Base-by-base conservation (phyloP, 768 basidiomycete species). In the Strobilomyces confusus region DNA sequence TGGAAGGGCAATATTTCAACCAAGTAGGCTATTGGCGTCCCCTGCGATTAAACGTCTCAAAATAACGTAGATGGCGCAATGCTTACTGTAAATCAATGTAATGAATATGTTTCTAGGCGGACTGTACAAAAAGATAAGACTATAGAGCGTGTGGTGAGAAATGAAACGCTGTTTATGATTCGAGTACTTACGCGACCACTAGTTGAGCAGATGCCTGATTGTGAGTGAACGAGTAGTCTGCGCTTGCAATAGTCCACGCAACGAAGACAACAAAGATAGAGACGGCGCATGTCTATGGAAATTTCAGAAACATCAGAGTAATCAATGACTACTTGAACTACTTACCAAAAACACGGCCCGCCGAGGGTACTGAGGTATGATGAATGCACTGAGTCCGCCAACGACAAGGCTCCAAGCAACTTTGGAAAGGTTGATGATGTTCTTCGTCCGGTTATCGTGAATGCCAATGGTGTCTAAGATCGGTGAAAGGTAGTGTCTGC, bases 161-260 rank as follows among this genome's bases (percentile, higher is more conserved):
- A 9, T 2, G 15, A 32, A 25, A 32, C 6, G 36, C 2, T 9
- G n/a, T 54, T 32, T 42, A 5, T 38, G 17, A 38, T 13, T 14
- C 20, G 5, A 25, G 42, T 7, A 40, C 59, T 37, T 19, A 63
- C 59, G 12, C 36, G 13, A 64, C 33, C 6, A 54, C 62, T 9
- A 44, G 32, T 23, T 40, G 44, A 20, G 58, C 41, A 30, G 56
- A 53, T 6, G 47, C 9, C 19, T 40, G 1, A 38, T 49, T 55
- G 14, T 46, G 51, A 29, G 56, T 64, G 4, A 22, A 7, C 5
- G 52, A 30, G 23, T 58, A 58, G 17, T 60, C 47, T 9, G 51
- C 62, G 26, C 41, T 56, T 12, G 62, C 59, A 12, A 46, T 11
- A 2, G 62, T 64, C 62, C 62, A 63, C 4, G 49, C 44, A 34